Conservation (phyloP, 352 stramenopile species). For the Phytophthora boehmeriae region DNA sequence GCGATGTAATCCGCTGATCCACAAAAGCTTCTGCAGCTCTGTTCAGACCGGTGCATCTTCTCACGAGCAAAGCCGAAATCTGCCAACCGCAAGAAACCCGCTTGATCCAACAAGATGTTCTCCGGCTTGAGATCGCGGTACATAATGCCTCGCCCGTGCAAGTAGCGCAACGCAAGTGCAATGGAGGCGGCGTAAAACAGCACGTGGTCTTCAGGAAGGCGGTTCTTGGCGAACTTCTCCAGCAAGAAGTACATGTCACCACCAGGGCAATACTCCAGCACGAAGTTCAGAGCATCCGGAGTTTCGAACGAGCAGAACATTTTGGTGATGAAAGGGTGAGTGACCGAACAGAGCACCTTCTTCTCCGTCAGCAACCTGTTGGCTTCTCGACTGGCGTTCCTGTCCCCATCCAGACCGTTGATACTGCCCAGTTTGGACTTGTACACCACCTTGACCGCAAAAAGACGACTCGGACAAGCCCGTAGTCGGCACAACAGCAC, state of each 20-base stretch:
- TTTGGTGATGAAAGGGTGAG: slow-evolving; percentile 98
- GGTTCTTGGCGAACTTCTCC: slow-evolving; percentile 89
- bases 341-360: slow-evolving; percentile 94
- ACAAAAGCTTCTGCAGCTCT: slow-evolving; percentile 81
- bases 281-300: slow-evolving; percentile 95
- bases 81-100: slow-evolving; percentile 89
- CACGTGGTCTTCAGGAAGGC: slow-evolving; percentile 92
- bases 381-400: slow-evolving; percentile 46
- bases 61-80: slow-evolving; percentile 85
- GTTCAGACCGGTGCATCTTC: slow-evolving; percentile 55
- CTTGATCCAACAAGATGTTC: slow-evolving; percentile 89
- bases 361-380: slow-evolving; percentile 95
- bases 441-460: slow-evolving; percentile 80
- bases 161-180: slow-evolving; percentile 92
- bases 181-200: slow-evolving; percentile 98
- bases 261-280: slow-evolving; percentile 98
- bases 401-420: slow-evolving; percentile 33
- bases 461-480: slow-evolving; percentile 44
- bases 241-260: slow-evolving; percentile 96
- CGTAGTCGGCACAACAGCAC: slow-evolving; percentile 68
- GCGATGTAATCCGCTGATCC: slow-evolving; percentile 87
- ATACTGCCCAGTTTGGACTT: slow-evolving; percentile 64
- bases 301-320: slow-evolving; percentile 94
- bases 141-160: slow-evolving; percentile 79
- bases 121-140: slow-evolving; percentile 93